Conservation (phyloP, 164 flowering plant species). For the Nelumbo lutea region DNA sequence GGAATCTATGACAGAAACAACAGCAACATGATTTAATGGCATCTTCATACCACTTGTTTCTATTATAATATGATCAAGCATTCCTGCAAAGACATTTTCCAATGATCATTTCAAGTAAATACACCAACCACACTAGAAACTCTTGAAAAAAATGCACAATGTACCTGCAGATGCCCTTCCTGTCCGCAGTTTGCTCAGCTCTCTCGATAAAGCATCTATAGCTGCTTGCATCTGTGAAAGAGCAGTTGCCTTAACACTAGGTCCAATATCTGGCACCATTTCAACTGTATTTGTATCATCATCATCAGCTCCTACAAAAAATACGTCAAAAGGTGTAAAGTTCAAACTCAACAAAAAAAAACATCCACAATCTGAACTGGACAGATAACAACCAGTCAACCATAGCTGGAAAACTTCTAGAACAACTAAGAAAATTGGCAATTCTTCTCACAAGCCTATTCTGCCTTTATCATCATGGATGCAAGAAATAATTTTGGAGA, state of each 20-base stretch:
- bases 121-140: not conserved
- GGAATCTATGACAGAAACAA: constrained; percentile 75
- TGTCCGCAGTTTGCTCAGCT: constrained; percentile 67
- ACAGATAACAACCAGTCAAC: not conserved
- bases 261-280: constrained; percentile 49
- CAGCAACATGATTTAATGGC: constrained; percentile 66
- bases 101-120: not conserved
- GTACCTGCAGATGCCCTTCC: constrained; percentile 90
- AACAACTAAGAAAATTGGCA: not conserved
- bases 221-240: constrained; percentile 84
- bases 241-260: constrained; percentile 55
- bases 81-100: constrained; percentile 44
- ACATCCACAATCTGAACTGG: not conserved
- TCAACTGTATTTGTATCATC: constrained; percentile 34
- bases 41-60: constrained; percentile 68
- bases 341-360: not conserved
- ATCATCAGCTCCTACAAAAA: constrained; percentile 43
- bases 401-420: not conserved
- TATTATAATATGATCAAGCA: constrained; percentile 93
- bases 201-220: constrained; percentile 67
- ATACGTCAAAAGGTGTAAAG: constrained; percentile 4
- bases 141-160: not conserved
- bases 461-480: not conserved
- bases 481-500: not conserved
- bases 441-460: not conserved